phyloP scores from a whole-genome alignment of 1,139 yeast species.

The Sugiyamaella neomexicana region DNA sequence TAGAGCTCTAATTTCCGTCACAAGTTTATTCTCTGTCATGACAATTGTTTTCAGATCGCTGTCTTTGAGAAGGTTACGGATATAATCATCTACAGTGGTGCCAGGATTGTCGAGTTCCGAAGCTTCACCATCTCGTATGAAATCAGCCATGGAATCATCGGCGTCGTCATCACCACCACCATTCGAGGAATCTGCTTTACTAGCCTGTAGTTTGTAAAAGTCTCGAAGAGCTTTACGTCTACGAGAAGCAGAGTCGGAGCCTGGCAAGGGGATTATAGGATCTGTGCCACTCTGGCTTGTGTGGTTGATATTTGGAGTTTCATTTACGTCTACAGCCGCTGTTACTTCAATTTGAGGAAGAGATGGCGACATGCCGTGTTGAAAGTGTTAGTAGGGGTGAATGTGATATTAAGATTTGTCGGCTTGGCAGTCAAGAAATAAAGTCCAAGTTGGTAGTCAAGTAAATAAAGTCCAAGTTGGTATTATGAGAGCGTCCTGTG shows the following conservation, averaged over 20 bases:
- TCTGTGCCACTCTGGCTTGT: slow-evolving; percentile 2
- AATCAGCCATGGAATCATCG: slow-evolving; percentile 20
- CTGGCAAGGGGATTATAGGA: slow-evolving; percentile 12
- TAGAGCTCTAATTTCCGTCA: slow-evolving; percentile 40
- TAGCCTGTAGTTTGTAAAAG: slow-evolving; percentile 41
- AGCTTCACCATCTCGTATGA: slow-evolving; percentile 21
- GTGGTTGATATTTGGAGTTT: not conserved
- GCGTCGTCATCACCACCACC: slow-evolving; percentile 16
- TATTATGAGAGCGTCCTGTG: no score
- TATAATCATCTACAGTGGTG: slow-evolving; percentile 32
- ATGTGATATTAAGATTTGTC: no score
- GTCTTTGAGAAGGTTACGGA: slow-evolving; percentile 31
- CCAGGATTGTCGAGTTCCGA: slow-evolving; percentile 30
- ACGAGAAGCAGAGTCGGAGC: slow-evolving; percentile 28
- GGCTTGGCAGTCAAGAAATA: no score
- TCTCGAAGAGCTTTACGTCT: slow-evolving; percentile 44
- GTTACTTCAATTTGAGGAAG: not conserved
- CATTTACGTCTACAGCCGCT: not conserved
- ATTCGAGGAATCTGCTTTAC: slow-evolving; percentile 15
- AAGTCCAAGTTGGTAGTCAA: no score
- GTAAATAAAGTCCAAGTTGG: no score
- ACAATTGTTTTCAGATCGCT: slow-evolving; percentile 36
- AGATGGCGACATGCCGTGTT: not conserved
- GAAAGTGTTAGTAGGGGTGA: no score
- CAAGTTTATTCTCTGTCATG: slow-evolving; percentile 37